Percentiles rank a stretch among this genome's conserved stretches.
Evolutionary conservation across 1,284 basidiomycete species (phyloP).

Genomic region (Tausonia pullulans): DNA sequence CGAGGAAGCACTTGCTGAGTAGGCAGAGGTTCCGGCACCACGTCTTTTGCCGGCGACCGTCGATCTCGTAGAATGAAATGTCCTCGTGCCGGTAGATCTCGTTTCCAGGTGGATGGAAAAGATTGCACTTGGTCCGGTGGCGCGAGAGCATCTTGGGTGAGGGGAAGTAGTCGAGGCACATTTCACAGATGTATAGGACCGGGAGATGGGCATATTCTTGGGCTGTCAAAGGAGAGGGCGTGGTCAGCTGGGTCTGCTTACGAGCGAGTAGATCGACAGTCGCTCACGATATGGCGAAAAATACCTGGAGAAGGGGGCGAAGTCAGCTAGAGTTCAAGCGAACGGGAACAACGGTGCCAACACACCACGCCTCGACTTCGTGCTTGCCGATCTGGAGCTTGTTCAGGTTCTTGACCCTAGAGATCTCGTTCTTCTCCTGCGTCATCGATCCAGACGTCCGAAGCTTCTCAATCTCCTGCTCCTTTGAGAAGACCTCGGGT

Average conservation of each 20-base stretch:
- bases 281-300: slow-evolving; percentile 77
- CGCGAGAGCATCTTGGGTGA: slow-evolving; percentile 76
- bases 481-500: slow-evolving; percentile 68
- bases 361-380: slow-evolving; percentile 85
- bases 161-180: slow-evolving; percentile 85
- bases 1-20: slow-evolving; percentile 94
- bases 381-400: slow-evolving; percentile 90
- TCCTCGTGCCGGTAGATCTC: slow-evolving; percentile 97
- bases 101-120: slow-evolving; percentile 95
- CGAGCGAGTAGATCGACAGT: too few species aligned
- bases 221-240: slow-evolving; percentile 27
- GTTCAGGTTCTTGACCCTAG: slow-evolving; percentile 96
- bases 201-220: slow-evolving; percentile 95
- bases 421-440: slow-evolving; percentile 92
- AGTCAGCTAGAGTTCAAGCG: too few species aligned
- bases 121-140: slow-evolving; percentile 81
- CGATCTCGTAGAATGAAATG: slow-evolving; percentile 96
- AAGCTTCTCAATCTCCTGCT: slow-evolving; percentile 97
- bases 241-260: too few species aligned
- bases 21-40: slow-evolving; percentile 97
- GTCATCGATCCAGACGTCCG: slow-evolving; percentile 98
- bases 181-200: slow-evolving; percentile 94
- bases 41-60: slow-evolving; percentile 87
- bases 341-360: too few species aligned
- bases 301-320: slow-evolving; percentile 39